Evolutionary conservation across 2,329 filamentous ascomycete species (phyloP), one percentile per base, ranked within the genome.

Genomic region (Zasmidium cellare): DNA sequence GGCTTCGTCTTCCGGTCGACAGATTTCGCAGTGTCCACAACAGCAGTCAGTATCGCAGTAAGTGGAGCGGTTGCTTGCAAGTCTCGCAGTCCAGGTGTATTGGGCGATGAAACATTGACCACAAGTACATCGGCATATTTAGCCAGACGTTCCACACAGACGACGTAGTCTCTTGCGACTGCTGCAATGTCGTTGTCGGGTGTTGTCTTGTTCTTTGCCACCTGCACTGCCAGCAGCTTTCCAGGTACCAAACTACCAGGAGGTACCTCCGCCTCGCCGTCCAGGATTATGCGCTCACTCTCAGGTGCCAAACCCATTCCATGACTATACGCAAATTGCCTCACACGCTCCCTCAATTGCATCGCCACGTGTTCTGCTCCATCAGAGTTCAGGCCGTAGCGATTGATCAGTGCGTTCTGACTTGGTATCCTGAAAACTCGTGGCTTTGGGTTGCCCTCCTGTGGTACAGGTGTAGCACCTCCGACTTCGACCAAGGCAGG

Each of bases 201-300:
- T 0, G 94, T 99, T 48, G 85, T 82, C 80, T 97, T 97, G 79
- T 97, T 97, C 85, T 99, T 99, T 52, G 93, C 92, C 45, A 97
- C 86, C 77, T 99, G 94, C 18, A 99, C 92, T 16, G 91, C 88
- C 60, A 99, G 81, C 57, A 97, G 78, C 59, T 88, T 86, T 14
- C 92, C 93, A 0, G 86, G 79, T 14, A 80, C 77, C 67, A 99
- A 78, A 74, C 89, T 91, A n/a, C 94, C 91, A 0, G 92, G 87
- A 0, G 91, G 91, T 0, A 96, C 91, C 38, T 84, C 69, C 46
- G 87, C 89, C 56, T 87, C 84, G 20, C 91, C 92, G 66, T 94
- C 82, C 38, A 97, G 79, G 1, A 99, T 87, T 12, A 85, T 81
- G 46, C 82, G 77, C 75, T 96, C 91, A 0, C 84, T 83, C 14